Evolutionary conservation across 352 stramenopile species (phyloP).

Genomic region (Phytophthora megakarya): DNA sequence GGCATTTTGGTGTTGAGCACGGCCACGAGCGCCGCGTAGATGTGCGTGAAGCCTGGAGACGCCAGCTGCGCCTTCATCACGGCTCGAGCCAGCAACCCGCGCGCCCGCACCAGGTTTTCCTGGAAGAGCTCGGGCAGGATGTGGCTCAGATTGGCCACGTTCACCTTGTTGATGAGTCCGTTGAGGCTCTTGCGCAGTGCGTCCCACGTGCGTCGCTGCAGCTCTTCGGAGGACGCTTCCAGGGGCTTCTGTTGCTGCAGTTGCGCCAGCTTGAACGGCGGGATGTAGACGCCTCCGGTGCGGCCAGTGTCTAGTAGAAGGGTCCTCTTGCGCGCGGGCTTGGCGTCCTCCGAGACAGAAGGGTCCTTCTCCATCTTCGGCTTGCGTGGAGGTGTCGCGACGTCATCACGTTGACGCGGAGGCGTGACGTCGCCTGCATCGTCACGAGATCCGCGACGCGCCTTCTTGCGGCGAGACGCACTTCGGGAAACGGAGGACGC

Average conservation of each 20-base stretch:
- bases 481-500: slow-evolving; percentile 4
- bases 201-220: slow-evolving; percentile 95
- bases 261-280: slow-evolving; percentile 92
- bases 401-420: background rate
- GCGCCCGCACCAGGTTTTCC: slow-evolving; percentile 97
- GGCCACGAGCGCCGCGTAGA: slow-evolving; percentile 96
- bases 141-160: slow-evolving; percentile 94
- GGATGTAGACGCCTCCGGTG: slow-evolving; percentile 92
- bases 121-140: slow-evolving; percentile 97
- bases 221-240: slow-evolving; percentile 60
- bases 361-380: slow-evolving; percentile 8
- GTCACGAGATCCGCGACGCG: slow-evolving; percentile 10
- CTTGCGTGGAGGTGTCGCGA: background rate
- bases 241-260: slow-evolving; percentile 44
- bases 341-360: slow-evolving; percentile 11
- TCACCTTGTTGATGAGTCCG: slow-evolving; percentile 98
- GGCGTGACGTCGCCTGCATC: slow-evolving; percentile 16
- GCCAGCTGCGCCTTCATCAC: slow-evolving; percentile 97
- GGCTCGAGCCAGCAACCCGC: slow-evolving; percentile 93
- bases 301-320: slow-evolving; percentile 56
- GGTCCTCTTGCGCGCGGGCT: slow-evolving; percentile 28
- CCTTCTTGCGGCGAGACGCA: too few relatives aligned
- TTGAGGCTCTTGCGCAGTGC: slow-evolving; percentile 97
- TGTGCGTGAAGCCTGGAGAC: slow-evolving; percentile 96
- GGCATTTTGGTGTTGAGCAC: slow-evolving; percentile 99